Evolutionary conservation across 805 yeast genomes (phyloP).

Genomic region (Alloascoidea africana): DNA sequence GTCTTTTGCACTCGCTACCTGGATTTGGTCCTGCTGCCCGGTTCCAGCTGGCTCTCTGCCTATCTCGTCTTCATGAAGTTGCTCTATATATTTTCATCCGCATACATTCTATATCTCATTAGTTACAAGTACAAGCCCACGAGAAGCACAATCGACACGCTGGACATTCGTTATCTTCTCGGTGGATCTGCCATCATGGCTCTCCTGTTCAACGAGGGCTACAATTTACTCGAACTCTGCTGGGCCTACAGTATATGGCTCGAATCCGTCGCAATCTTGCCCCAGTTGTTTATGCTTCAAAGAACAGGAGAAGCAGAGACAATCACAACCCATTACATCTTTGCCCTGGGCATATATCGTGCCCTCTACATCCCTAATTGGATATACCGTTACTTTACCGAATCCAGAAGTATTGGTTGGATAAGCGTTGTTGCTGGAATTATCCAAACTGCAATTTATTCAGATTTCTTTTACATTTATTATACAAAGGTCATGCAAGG

Average conservation of each 20-base stretch:
- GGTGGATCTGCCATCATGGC: slow-evolving; percentile 44
- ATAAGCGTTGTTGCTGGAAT: slow-evolving; percentile 69
- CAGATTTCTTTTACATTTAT: slow-evolving; percentile 91
- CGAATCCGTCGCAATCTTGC: slow-evolving; percentile 82
- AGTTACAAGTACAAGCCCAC: slow-evolving; percentile 38
- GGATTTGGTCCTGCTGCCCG: slow-evolving; percentile 44
- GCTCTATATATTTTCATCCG: slow-evolving; percentile 61
- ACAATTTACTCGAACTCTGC: slow-evolving; percentile 40
- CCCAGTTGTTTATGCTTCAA: slow-evolving; percentile 83
- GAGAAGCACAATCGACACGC: slow-evolving; percentile 50
- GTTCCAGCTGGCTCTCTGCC: slow-evolving; percentile 43
- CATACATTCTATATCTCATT: slow-evolving; percentile 65
- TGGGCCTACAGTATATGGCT: slow-evolving; percentile 93
- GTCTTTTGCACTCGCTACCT: slow-evolving; percentile 66
- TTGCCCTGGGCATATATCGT: slow-evolving; percentile 87
- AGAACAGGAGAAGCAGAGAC: slow-evolving; percentile 79
- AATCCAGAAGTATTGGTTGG: slow-evolving; percentile 49
- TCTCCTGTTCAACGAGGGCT: slow-evolving; percentile 52
- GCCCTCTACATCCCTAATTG: slow-evolving; percentile 88
- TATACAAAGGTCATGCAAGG: slow-evolving; percentile 70
- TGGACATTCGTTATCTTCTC: slow-evolving; percentile 57
- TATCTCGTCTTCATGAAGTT: slow-evolving; percentile 77
- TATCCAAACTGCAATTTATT: slow-evolving; percentile 73
- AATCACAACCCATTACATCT: slow-evolving; percentile 82
- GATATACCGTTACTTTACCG: slow-evolving; percentile 75